These are phyloP conservation scores for Penicillium sp. DNA, from an alignment of 2,329 filamentous ascomycete species.

Conservation along the genomic window DNA sequence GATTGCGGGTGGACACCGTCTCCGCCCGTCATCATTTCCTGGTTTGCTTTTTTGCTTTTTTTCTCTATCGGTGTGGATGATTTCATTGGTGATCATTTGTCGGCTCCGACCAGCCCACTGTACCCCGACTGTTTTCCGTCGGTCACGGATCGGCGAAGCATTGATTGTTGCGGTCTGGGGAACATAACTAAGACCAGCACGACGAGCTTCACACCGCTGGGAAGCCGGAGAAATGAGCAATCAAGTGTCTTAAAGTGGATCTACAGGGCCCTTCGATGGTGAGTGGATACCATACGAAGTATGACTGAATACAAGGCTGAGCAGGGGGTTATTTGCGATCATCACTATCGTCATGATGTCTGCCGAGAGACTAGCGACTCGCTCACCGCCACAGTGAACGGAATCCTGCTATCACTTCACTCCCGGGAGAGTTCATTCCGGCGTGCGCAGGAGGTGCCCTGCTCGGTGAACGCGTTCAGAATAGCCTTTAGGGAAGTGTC, in stretches of 20 bases:
- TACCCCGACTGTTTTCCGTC: slow-evolving; percentile 2
- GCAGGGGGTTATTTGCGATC: not conserved
- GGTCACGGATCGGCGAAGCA: not conserved
- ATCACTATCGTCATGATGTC: not conserved
- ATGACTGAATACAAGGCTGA: not conserved
- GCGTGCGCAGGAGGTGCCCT: not conserved
- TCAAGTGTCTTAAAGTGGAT: slow-evolving; percentile 7
- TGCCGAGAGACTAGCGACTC: not conserved
- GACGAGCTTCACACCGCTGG: slow-evolving; percentile 1
- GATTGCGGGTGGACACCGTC: not conserved
- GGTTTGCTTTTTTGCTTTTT: not conserved
- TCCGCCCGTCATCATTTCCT: not conserved
- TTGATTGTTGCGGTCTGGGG: slow-evolving; percentile 15
- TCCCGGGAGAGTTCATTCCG: not conserved
- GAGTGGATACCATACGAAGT: not conserved
- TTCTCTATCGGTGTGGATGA: not conserved
- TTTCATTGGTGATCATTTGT: slow-evolving; percentile 1
- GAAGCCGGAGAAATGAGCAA: slow-evolving; percentile 5
- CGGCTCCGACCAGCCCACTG: not conserved
- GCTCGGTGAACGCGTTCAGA: not conserved
- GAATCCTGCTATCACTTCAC: not conserved
- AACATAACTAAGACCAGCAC: not conserved
- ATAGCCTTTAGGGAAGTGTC: not conserved
- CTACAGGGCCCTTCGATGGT: not conserved
- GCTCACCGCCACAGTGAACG: not conserved